Evolutionary conservation across 306 rosid genomes (phyloP).

Genomic region (Acacia melanoxylon): DNA sequence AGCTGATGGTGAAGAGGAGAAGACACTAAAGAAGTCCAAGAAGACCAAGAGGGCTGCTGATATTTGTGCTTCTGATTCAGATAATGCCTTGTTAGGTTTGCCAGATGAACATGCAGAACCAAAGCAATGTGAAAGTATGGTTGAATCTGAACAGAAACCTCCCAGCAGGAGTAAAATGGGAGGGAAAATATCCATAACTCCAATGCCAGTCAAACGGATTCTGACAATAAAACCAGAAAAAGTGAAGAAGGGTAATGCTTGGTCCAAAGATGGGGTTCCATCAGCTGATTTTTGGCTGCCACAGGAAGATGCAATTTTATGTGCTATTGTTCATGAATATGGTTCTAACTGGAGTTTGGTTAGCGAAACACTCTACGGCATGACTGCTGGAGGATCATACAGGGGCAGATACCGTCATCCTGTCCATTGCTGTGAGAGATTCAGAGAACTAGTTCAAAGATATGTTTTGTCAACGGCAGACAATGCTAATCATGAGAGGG

Average conservation of each 20-base stretch:
- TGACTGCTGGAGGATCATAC: slow-evolving; percentile 87
- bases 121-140: slow-evolving; percentile 50
- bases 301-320: slow-evolving; percentile 90
- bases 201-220: slow-evolving; percentile 85
- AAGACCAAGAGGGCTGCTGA: slow-evolving; percentile 66
- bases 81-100: slow-evolving; percentile 53
- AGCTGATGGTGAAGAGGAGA: slow-evolving; percentile 55
- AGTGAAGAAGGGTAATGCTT: slow-evolving; percentile 72
- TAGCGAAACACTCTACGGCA: slow-evolving; percentile 74
- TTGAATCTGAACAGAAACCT: slow-evolving; percentile 69
- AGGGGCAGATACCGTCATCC: slow-evolving; percentile 97
- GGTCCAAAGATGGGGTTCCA: slow-evolving; percentile 93
- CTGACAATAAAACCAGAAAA: slow-evolving; percentile 83
- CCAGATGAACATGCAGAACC: slow-evolving; percentile 58
- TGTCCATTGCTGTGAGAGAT: slow-evolving; percentile 95
- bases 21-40: slow-evolving; percentile 73
- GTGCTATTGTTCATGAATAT: slow-evolving; percentile 92
- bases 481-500: slow-evolving; percentile 70
- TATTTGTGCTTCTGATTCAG: slow-evolving; percentile 58
- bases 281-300: slow-evolving; percentile 88
- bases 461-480: slow-evolving; percentile 65
- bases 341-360: slow-evolving; percentile 93
- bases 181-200: slow-evolving; percentile 86
- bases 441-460: slow-evolving; percentile 82
- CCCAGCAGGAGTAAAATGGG: slow-evolving; percentile 76